Conservation (phyloP, 2,329 filamentous ascomycete genomes). For the Dothideomycetidae sp. region DNA sequence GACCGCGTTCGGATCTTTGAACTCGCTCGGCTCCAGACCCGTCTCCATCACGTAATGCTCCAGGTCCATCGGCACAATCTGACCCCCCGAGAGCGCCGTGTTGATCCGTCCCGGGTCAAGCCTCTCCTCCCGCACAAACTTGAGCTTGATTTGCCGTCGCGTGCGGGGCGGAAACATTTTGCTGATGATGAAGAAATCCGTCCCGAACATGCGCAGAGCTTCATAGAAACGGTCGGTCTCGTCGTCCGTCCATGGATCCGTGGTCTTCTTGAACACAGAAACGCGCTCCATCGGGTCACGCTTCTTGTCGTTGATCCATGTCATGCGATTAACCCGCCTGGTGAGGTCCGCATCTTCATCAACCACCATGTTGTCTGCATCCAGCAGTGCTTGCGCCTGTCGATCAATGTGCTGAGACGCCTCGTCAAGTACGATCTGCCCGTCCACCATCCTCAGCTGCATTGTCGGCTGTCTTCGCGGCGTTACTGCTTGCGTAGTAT, state of each 20-base stretch:
- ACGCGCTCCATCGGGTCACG: constrained; percentile 34
- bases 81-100: constrained; percentile 39
- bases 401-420: constrained; percentile 53
- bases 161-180: constrained; percentile 60
- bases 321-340: constrained; percentile 51
- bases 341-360: constrained; percentile 71
- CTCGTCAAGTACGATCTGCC: constrained; percentile 58
- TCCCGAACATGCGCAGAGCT: constrained; percentile 61
- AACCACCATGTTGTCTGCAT: constrained; percentile 29
- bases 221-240: constrained; percentile 65
- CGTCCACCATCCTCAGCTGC: constrained; percentile 51
- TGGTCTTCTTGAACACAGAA: constrained; percentile 30
- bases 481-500: constrained; percentile 9
- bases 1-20: constrained; percentile 24
- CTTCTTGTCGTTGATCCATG: constrained; percentile 49
- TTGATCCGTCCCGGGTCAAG: constrained; percentile 50
- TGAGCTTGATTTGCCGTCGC: constrained; percentile 62
- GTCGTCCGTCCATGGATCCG: constrained; percentile 55
- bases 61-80: constrained; percentile 27
- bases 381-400: constrained; percentile 43
- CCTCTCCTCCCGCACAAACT: constrained; percentile 68
- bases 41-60: constrained; percentile 26
- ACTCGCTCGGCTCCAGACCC: constrained; percentile 24
- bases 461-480: constrained; percentile 24
- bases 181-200: constrained; percentile 68